Evolutionary conservation across 768 basidiomycete species (phyloP), one percentile per base, ranked within the genome.

Genomic region (Trametes gibbosa): DNA sequence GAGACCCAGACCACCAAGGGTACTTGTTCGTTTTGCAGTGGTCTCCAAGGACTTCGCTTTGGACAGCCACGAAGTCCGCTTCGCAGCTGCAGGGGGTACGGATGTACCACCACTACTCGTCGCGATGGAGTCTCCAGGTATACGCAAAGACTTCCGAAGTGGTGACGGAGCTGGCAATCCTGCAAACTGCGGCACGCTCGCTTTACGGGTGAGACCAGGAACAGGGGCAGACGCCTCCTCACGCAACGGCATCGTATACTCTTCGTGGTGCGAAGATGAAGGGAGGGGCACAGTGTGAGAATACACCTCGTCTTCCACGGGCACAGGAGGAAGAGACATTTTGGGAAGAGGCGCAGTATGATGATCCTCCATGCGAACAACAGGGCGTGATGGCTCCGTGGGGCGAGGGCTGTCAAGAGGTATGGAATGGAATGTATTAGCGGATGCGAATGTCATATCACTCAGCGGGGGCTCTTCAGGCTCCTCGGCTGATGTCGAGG

Each of bases 21-120:
- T 39, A 50, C 57, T 55, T 17, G 56, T 45, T 14, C 65, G 58
- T 41, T 66, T 64, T 25, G 48, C 57, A 2, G 60, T 61, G 25
- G 9, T 63, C 58, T 72, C 72, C 50, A 70, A 27, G 64, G 75
- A 76, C 66, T 90, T 90, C 67, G 86, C 90, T 65, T 89, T 90
- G 72, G 82, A 83, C 53, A 92, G 71, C 90, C 90, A 92, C 3
- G 90, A 92, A 9, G 87, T 87, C 32, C 90, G 83, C 66, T 89
- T 90, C 2, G 82, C 83, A 16, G 58, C 65, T 3, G 62, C 59
- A 8, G 62, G 63, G 10, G 70, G 76, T 25, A 71, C 68, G 21
- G 73, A 67, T 5, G 72, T 70, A n/a, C 77, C 75, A 39, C 62
- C 65, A 17, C 63, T 59, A 5, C 56, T 64, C 12, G 69, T 66